Evolutionary conservation across 192 early-diverging fungal genomes (phyloP), one percentile per base, ranked within the genome.

Genomic region (Coemansia sp.): DNA sequence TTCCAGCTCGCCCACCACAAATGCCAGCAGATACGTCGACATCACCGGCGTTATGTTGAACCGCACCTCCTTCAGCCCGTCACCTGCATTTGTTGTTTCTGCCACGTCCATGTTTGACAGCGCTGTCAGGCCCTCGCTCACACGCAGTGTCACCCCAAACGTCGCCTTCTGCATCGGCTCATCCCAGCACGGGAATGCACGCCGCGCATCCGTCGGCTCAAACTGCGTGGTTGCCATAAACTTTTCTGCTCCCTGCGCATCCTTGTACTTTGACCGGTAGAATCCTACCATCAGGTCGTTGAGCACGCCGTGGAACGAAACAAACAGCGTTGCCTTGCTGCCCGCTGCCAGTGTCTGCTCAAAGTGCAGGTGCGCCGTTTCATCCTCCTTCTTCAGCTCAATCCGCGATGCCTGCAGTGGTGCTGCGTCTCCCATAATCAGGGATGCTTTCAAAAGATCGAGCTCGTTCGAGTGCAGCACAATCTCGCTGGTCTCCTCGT

Each of bases 141-240:
- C 86, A 0, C 84, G 82, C 31, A 94, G 70, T 22, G 84, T 74
- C 59, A 92, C 27, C 17, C 39, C 17, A 59, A 97, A 99, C 0
- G 92, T 95, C 29, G 96, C 94, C 83, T 99, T 99, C 52, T 92
- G 86, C 59, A 87, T 85, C 35, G 97, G 97, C 84, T 98, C 97
- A 80, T 99, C 96, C 88, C 89, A 97, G 75, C 90, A 98, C n/a
- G 97, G 97, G 78, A 98, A 91, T n/a, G 22, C 59, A 3, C n/a
- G 22, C 14, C 96, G 89, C 31, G 91, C 91, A 71, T 95, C 90
- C 17, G 92, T 94, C 6, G 94, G 85, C 84, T 97, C 93, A 67
- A 97, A 99, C 74, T 99, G 96, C 8, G 97, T 94, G 1, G 85
- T 85, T 17, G 85, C 83, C 86, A 94, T 85, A 74, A 90, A 86